Evolutionary conservation across 1,284 basidiomycete species (phyloP), one percentile per base, ranked within the genome.

Genomic region (Coniferiporia weirii): DNA sequence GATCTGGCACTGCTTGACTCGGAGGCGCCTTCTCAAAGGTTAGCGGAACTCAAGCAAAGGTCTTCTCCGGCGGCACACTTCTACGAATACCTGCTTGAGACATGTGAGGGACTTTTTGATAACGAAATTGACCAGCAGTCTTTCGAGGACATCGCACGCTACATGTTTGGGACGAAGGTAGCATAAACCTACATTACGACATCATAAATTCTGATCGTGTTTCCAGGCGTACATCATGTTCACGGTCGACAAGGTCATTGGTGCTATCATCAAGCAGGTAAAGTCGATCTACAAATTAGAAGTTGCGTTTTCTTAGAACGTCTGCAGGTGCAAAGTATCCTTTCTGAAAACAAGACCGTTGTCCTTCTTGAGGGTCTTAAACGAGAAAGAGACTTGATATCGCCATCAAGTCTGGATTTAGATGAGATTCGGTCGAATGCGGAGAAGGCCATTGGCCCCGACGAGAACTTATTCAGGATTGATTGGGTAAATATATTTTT

Each of bases 191-290:
- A 45, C 53, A 53, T 4, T 54, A 10, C 36, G 38, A 35, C 50
- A 49, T 34, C 12, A 17, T 13, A 47, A 45, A 38, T 34, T 35
- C 44, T 61, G 22, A 54, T 38, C 9, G 48, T 56, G 19, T 32
- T 2, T 62, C 6, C 60, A 89, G 86, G 84, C 84, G 0, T 96
- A 92, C 71, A 88, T 89, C 68, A 83, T 92, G 68, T 97, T 96
- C 70, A 97, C 95, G 0, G 75, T 97, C n/a, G 95, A 98, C 75
- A 94, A 96, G 71, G 79, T 96, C 52, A 84, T 96, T 56, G 89
- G 89, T 2, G 81, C 84, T n/a, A 81, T 93, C 66, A 87, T 93
- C 73, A 97, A 91, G 71, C 94, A 90, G 78, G 91, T 84, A 60
- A 66, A 74, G 72, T 60, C 55, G 58, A 64, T 49, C 59, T 64